phyloP scores from a whole-genome alignment of 2,329 filamentous ascomycete species.

The Fonsecaea pedrosoi region DNA sequence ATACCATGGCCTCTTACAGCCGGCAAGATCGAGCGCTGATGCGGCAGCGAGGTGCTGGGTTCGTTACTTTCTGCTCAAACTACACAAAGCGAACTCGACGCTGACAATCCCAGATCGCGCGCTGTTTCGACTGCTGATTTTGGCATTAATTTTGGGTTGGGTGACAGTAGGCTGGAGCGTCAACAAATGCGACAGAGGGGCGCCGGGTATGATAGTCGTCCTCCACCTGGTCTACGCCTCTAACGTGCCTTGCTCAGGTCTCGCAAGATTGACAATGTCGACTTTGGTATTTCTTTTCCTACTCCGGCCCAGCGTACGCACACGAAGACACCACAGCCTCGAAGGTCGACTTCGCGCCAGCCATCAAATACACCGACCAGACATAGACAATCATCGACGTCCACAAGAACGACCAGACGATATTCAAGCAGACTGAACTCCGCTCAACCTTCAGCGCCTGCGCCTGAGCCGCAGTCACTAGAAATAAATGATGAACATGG shows the following conservation, averaged over 20 bases:
- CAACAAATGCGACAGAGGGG: conserved; percentile 31
- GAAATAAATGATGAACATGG: neutral
- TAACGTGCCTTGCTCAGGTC: conserved; percentile 45
- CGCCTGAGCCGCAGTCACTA: neutral
- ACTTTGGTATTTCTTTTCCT: conserved; percentile 59
- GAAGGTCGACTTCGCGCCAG: conserved; percentile 18
- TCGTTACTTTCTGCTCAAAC: conserved; percentile 43
- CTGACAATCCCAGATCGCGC: conserved; percentile 24
- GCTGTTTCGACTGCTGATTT: conserved; percentile 32
- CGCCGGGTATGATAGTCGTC: conserved; percentile 15
- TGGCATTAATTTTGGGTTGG: conserved; percentile 33
- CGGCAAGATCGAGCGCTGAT: conserved; percentile 63
- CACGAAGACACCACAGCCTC: conserved; percentile 41
- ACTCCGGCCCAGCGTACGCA: conserved; percentile 42
- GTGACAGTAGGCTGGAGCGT: conserved; percentile 24
- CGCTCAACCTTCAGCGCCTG: neutral
- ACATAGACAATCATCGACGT: conserved; percentile 15
- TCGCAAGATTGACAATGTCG: conserved; percentile 55
- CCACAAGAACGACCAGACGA: conserved; percentile 15
- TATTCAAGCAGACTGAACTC: neutral
- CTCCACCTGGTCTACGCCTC: conserved; percentile 39
- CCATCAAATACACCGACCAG: conserved; percentile 23
- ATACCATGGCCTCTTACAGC: conserved; percentile 22
- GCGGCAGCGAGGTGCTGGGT: conserved; percentile 65
- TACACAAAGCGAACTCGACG: conserved; percentile 14